These are phyloP conservation scores for Trypanosoma conorhini DNA, from an alignment of 208 protist species.

Conservation along the genomic window DNA sequence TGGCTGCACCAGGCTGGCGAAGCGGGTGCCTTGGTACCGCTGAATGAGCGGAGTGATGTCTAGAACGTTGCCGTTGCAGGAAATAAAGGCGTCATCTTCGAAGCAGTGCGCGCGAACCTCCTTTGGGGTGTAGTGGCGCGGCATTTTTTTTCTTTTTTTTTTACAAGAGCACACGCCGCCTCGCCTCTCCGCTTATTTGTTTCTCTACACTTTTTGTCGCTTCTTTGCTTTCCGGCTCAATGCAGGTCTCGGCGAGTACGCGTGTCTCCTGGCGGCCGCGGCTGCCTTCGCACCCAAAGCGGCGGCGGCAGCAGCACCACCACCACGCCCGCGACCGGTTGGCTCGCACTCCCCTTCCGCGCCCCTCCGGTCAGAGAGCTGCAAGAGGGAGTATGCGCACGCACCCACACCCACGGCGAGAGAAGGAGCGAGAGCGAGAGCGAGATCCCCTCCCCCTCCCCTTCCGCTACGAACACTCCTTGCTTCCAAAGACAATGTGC, in stretches of 20 bases:
- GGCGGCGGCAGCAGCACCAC: too few relatives aligned
- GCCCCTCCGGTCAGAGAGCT: background rate
- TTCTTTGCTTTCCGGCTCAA: too few relatives aligned
- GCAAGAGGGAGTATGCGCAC: background rate
- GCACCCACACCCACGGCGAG: background rate
- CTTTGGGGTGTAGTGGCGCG: conserved; percentile 85
- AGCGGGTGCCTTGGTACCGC: conserved; percentile 56
- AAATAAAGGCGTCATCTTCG: conserved; percentile 89
- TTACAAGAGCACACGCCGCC: background rate
- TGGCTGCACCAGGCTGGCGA: conserved; percentile 65
- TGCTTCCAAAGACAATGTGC: too few relatives aligned
- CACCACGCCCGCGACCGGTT: background rate
- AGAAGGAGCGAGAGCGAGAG: too few relatives aligned
- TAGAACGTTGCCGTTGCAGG: conserved; percentile 87
- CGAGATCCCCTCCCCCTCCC: too few relatives aligned
- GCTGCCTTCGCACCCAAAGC: too few relatives aligned
- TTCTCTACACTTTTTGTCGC: too few relatives aligned
- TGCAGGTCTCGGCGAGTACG: too few relatives aligned
- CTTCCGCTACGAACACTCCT: too few relatives aligned
- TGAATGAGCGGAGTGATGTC: conserved; percentile 88
- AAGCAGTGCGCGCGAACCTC: conserved; percentile 92
- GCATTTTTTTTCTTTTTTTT: conserved; percentile 31
- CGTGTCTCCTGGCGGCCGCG: too few relatives aligned
- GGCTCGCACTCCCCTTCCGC: background rate
- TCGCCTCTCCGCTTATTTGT: background rate